A percentile compares a stretch with the other conserved stretches of the same genome.
Conservation (phyloP, 768 basidiomycete genomes). For the Mycena haematopus region DNA sequence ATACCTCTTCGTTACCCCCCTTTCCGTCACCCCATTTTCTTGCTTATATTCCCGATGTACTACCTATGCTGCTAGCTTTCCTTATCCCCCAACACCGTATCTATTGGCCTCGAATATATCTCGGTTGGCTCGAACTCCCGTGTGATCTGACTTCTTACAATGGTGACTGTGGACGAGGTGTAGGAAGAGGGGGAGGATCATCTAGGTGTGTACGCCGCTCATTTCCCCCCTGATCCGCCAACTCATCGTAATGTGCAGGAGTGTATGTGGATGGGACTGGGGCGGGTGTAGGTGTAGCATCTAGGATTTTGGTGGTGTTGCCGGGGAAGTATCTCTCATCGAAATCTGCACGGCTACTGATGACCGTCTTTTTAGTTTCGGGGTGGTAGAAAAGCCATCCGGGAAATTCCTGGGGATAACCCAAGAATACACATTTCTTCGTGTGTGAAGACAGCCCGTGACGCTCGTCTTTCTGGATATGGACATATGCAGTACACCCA, state of each 20-base stretch:
- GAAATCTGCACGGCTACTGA: conserved; percentile 38
- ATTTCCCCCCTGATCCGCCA: conserved; percentile 7
- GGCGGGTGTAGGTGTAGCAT: background rate
- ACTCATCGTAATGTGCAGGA: background rate
- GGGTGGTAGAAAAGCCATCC: conserved; percentile 46
- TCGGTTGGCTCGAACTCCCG: too few species aligned
- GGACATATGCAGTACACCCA: conserved; percentile 48
- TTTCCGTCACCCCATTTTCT: too few species aligned
- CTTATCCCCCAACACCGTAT: too few species aligned
- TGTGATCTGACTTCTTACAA: too few species aligned
- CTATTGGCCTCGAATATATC: too few species aligned
- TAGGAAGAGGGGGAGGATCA: background rate
- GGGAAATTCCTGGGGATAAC: conserved; percentile 40
- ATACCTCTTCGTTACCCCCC: too few species aligned
- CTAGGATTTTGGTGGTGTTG: conserved; percentile 2
- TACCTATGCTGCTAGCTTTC: too few species aligned
- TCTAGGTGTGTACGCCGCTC: background rate
- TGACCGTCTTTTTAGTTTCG: conserved; percentile 34
- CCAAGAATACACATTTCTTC: conserved; percentile 45
- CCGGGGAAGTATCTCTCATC: conserved; percentile 41
- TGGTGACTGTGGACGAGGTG: conserved; percentile 7
- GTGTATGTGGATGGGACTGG: background rate
- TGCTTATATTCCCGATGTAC: too few species aligned
- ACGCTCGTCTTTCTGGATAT: conserved; percentile 42
- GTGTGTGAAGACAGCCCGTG: conserved; percentile 36